Base-by-base conservation (phyloP, 208 protist genomes). In the Leishmania turanica region DNA sequence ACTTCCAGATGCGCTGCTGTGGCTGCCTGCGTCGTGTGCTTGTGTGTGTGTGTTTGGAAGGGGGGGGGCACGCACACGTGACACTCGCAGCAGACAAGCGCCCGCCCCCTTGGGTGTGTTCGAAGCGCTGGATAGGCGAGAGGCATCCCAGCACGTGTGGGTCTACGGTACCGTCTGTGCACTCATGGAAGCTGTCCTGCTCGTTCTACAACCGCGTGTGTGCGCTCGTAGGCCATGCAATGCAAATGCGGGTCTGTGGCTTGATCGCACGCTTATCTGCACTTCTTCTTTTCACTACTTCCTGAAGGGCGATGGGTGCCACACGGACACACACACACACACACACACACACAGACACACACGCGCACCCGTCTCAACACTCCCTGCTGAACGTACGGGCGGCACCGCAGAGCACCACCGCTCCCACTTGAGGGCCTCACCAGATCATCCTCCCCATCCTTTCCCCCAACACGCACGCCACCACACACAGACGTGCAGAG, bases 261-360 rank as follows among this genome's bases (percentile, higher is more conserved):
- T 75, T 11, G 21, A 17, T n/a, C 2, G 19, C 13, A 53, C 49
- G 27, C 53, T 74, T 71, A 11, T 42, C 42, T 80, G n/a, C 70
- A 42, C n/a, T 78, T 81, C 42, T 34, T 56, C 80, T 71, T 31
- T 71, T 60, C 40, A n/a, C 66, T 71, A 3, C 13, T 66, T n/a
- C 11, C n/a, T 40, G n/a, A 37, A 66, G 13, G 60, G 58, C 51
- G 15, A 54, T 54, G 51, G 51, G 51, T 21, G 51, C 15, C 51
- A 13, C 51, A 62, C 5, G 0, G 0, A 37, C 34, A 37, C 34
- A 37, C 24, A 56, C 45, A 19, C 42, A 34, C 21, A 13, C 45
- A 56, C 37, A 73, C 9, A 62, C 6, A 15, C 45, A 0, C 69
- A 51, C 31, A 42, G 2, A 7, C 27, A n/a, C 64, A 9, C 27